Evolutionary conservation across 78 protist genomes (phyloP), one percentile per base, ranked within the genome.

Genomic region (Dictyostelium purpureum): DNA sequence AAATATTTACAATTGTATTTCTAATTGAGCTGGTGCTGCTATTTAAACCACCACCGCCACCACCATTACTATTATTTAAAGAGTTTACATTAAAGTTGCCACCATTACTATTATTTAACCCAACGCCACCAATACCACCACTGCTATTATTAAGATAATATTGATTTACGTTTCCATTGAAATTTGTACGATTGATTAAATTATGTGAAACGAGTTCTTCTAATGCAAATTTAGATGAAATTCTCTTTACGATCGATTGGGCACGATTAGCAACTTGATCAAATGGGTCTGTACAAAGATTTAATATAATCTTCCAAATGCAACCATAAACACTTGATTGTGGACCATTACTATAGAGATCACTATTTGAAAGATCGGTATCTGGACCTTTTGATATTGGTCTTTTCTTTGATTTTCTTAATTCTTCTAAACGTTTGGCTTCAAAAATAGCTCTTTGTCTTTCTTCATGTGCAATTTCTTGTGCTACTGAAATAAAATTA

Each of bases 221-320:
- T 21, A 54, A 21, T 4, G 78, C 19, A 65, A 85, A 85, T 35
- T 74, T 74, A 0, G 56, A 26, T 33, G 77, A 45, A 19, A 85
- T 85, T 52, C 92, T 52, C 26, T 59, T 70, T 31, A 85, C 78
- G 33, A 85, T 85, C 2, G 92, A 85, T 42, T 57, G 83, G 10
- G 92, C 70, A 37, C 92, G 77, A 10, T 38, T 35, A 1, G 83
- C 78, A 19, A 88, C 94, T 28, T 88, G 89, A 43, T 66, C 59
- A 52, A 45, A 76, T 33, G 94, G 94, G 45, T 88, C 94, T 33
- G 77, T 42, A 49, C 89, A 79, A 21, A 88, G 94, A n/a, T 78
- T 88, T 31, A 88, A 67, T 26, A 88, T 76, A 52, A 88, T 79
- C 69, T 88, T 88, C 94, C 94, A 88, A 31, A 88, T 57, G 76